Percentiles rank a stretch among this genome's conserved stretches.
Conservation (phyloP, 2,329 filamentous ascomycete genomes). For the Clathrospora elynae region DNA sequence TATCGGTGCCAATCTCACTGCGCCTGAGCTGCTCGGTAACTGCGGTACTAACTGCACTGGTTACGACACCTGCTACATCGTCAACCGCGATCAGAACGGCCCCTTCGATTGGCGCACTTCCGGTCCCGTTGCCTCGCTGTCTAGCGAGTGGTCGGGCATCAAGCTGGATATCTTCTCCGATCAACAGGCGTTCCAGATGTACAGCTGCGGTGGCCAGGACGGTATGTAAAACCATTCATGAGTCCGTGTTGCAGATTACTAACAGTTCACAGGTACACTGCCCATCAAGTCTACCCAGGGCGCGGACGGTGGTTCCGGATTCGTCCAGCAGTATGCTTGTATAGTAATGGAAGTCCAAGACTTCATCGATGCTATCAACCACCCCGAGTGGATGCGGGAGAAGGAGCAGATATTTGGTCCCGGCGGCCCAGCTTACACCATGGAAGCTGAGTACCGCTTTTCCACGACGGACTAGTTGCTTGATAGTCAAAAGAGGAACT, state of each 20-base stretch:
- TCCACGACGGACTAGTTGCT: conserved; percentile 33
- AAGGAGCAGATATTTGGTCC: conserved; percentile 58
- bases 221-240: conserved; percentile 49
- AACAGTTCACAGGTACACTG: conserved; percentile 51
- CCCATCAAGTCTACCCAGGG: conserved; percentile 74
- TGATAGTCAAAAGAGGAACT: neutral
- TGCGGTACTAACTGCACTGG: conserved; percentile 84
- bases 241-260: neutral
- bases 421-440: conserved; percentile 49
- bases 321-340: conserved; percentile 78
- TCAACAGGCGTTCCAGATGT: conserved; percentile 87
- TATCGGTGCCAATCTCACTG: conserved; percentile 70
- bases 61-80: conserved; percentile 77
- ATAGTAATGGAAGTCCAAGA: conserved; percentile 91
- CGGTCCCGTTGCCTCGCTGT: conserved; percentile 67
- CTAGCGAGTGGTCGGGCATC: conserved; percentile 79
- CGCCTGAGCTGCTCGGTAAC: conserved; percentile 68
- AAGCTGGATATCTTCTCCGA: conserved; percentile 79
- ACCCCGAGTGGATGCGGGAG: conserved; percentile 80
- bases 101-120: conserved; percentile 67
- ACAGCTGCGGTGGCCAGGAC: conserved; percentile 79
- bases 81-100: conserved; percentile 64
- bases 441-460: conserved; percentile 54
- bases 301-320: conserved; percentile 63
- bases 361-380: conserved; percentile 92